phyloP scores from a whole-genome alignment of 768 basidiomycete species.

The Amanita subjunquillea region DNA sequence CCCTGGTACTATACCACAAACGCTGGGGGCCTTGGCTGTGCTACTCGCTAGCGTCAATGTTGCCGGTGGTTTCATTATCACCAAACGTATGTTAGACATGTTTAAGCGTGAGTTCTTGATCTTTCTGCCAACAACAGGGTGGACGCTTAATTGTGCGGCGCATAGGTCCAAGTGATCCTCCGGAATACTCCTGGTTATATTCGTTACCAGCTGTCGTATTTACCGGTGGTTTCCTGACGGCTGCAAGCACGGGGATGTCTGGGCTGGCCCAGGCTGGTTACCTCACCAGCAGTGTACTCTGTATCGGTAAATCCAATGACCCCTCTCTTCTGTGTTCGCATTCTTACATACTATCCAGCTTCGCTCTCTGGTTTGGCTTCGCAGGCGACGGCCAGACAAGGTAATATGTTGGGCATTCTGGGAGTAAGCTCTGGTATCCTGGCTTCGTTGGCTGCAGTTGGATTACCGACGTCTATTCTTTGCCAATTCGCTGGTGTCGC shows the following conservation, averaged over 20 bases:
- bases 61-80: slow-evolving; percentile 81
- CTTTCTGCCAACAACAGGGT: neutral
- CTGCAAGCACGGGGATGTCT: slow-evolving; percentile 76
- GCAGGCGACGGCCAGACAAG: slow-evolving; percentile 74
- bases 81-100: slow-evolving; percentile 90
- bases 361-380: slow-evolving; percentile 75
- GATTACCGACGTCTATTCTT: slow-evolving; percentile 66
- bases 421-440: slow-evolving; percentile 78
- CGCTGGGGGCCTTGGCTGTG: slow-evolving; percentile 74
- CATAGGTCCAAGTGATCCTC: slow-evolving; percentile 71
- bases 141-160: slow-evolving; percentile 2
- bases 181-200: slow-evolving; percentile 82
- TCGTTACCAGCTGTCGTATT: slow-evolving; percentile 72
- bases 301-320: slow-evolving; percentile 44
- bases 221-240: slow-evolving; percentile 72
- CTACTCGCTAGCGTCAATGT: slow-evolving; percentile 83
- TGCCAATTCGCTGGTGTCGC: slow-evolving; percentile 73
- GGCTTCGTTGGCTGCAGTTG: slow-evolving; percentile 73
- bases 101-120: slow-evolving; percentile 55
- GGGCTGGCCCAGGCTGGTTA: slow-evolving; percentile 88
- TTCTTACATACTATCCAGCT: slow-evolving; percentile 25
- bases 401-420: slow-evolving; percentile 82
- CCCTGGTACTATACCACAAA: slow-evolving; percentile 74
- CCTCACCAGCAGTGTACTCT: slow-evolving; percentile 74
- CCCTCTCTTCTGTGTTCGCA: neutral